Percentiles rank a stretch among this genome's conserved stretches.
Conservation (phyloP, 495 filamentous ascomycete species). For the Annulohypoxylon bovei region DNA sequence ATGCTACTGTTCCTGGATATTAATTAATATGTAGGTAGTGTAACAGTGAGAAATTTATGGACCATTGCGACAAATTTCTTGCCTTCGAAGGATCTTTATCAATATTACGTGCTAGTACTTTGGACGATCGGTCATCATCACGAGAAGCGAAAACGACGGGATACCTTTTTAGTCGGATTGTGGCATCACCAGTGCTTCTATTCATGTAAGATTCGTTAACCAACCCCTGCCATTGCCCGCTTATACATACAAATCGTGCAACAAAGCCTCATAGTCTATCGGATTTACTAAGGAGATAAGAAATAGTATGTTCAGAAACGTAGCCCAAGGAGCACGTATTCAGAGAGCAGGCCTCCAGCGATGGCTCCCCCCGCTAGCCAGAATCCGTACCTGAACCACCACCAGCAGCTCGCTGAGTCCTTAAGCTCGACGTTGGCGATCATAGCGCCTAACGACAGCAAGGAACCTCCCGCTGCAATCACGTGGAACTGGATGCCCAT, state of each 20-base stretch:
- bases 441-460: constrained; percentile 49
- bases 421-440: constrained; percentile 51
- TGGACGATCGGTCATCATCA: not conserved
- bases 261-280: not conserved
- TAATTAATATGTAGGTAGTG: not conserved
- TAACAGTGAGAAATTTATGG: not conserved
- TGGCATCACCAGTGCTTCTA: not conserved
- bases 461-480: constrained; percentile 43
- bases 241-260: not conserved
- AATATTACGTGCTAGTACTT: constrained; percentile 10
- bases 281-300: not conserved
- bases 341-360: constrained; percentile 45
- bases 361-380: constrained; percentile 49
- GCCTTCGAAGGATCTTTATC: constrained; percentile 9
- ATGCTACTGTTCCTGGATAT: not conserved
- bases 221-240: not conserved
- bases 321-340: constrained; percentile 40
- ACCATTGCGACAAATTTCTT: not conserved
- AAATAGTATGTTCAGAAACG: constrained; percentile 1
- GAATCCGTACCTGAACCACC: constrained; percentile 54
- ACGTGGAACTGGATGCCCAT: constrained; percentile 44
- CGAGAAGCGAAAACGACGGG: not conserved
- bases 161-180: not conserved
- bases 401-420: constrained; percentile 50
- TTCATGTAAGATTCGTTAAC: constrained; percentile 7